phyloP scores from a whole-genome alignment of 1,139 yeast genomes.

The Suhomyces atakaporum region DNA sequence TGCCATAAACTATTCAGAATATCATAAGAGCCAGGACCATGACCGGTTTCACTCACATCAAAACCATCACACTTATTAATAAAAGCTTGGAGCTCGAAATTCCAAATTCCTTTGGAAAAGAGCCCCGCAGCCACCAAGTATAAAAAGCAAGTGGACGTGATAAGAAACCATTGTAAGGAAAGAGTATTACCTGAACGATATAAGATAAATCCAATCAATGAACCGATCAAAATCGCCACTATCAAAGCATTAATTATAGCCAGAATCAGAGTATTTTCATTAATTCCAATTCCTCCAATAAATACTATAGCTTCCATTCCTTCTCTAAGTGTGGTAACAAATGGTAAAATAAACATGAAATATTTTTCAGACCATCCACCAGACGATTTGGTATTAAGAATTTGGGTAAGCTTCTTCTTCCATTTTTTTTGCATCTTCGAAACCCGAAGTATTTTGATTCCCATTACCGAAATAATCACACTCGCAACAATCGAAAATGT shows the following conservation, averaged over 20 bases:
- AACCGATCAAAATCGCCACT: conserved; percentile 35
- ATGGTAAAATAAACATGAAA: conserved; percentile 45
- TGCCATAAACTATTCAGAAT: conserved; percentile 46
- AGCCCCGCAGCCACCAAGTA: conserved; percentile 50
- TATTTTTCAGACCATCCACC: conserved; percentile 31
- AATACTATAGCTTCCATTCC: conserved; percentile 53
- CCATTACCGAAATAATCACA: conserved; percentile 48
- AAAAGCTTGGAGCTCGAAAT: conserved; percentile 44
- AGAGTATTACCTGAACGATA: conserved; percentile 47
- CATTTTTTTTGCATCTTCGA: conserved; percentile 82
- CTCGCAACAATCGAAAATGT: conserved; percentile 47
- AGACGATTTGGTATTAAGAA: conserved; percentile 12
- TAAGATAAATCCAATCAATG: conserved; percentile 36
- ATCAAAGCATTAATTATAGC: conserved; percentile 37
- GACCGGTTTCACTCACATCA: conserved; percentile 51
- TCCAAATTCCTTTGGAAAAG: conserved; percentile 50
- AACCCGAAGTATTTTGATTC: conserved; percentile 44
- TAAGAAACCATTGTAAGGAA: conserved; percentile 44
- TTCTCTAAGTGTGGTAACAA: conserved; percentile 48
- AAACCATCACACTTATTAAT: conserved; percentile 45
- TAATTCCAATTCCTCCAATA: conserved; percentile 50
- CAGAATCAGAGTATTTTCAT: conserved; percentile 38
- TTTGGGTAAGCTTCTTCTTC: conserved; percentile 59
- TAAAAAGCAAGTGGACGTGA: conserved; percentile 42
- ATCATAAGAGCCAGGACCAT: conserved; percentile 51